phyloP scores from a whole-genome alignment of 1,284 basidiomycete genomes.

The Apiotrichum veenhuisii region DNA sequence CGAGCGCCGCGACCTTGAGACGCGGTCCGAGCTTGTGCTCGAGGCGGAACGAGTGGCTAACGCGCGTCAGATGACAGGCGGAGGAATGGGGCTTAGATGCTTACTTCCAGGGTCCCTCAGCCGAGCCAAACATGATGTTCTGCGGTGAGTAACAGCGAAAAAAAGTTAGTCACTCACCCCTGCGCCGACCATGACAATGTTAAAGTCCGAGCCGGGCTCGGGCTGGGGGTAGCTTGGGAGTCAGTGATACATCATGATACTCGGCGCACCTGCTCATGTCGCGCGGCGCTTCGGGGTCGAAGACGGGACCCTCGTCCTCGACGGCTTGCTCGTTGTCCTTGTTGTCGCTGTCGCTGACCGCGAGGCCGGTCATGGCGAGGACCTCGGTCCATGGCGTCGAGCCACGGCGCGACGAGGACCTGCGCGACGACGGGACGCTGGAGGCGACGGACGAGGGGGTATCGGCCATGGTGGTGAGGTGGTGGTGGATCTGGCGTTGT shows the following conservation, averaged over 20 bases:
- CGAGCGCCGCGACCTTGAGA: conserved; percentile 89
- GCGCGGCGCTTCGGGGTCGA: conserved; percentile 13
- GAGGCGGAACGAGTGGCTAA: conserved; percentile 79
- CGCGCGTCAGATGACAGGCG: background rate
- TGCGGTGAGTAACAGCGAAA: conserved; percentile 12
- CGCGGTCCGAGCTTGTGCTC: conserved; percentile 94
- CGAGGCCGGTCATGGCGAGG: conserved; percentile 10
- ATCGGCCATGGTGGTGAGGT: too few relatives aligned
- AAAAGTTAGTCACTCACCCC: conserved; percentile 57
- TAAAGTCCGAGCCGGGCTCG: conserved; percentile 63
- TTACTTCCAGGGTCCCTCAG: conserved; percentile 59
- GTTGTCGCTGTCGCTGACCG: background rate
- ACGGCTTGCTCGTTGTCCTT: background rate
- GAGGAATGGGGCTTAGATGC: background rate
- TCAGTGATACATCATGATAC: too few relatives aligned
- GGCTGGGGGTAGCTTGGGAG: conserved; percentile 49
- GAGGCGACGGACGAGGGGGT: too few relatives aligned
- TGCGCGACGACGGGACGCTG: background rate
- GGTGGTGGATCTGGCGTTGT: too few relatives aligned
- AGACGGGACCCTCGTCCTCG: background rate
- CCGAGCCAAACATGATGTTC: conserved; percentile 90
- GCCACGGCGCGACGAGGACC: too few relatives aligned
- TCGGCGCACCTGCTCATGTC: conserved; percentile 9
- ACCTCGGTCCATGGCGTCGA: conserved; percentile 15
- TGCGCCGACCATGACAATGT: conserved; percentile 85